Conservation (phyloP, 2,329 filamentous ascomycete genomes). For the Alternaria ethzedia region DNA sequence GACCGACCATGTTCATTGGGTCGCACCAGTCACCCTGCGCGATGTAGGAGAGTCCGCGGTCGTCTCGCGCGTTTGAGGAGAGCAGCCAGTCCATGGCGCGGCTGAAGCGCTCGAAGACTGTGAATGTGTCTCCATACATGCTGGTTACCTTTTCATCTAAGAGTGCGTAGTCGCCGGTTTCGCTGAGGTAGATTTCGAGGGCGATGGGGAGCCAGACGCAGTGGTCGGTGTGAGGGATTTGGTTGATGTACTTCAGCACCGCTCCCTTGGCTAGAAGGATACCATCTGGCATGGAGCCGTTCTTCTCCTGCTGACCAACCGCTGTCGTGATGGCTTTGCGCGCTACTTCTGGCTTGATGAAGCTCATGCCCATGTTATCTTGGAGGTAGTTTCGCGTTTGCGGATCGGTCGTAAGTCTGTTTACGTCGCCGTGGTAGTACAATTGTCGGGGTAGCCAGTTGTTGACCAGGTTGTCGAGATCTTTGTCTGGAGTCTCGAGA, state of each 20-base stretch:
- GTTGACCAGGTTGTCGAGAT: conserved; percentile 65
- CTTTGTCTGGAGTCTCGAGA: conserved; percentile 62
- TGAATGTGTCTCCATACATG: conserved; percentile 54
- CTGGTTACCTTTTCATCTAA: conserved; percentile 55
- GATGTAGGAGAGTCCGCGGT: conserved; percentile 63
- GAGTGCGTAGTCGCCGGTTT: conserved; percentile 61
- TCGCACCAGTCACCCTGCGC: conserved; percentile 67
- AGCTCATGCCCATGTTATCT: conserved; percentile 68
- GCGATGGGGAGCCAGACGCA: conserved; percentile 65
- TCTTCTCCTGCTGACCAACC: conserved; percentile 61
- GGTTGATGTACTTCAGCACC: conserved; percentile 67
- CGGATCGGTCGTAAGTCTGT: conserved; percentile 64
- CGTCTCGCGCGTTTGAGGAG: conserved; percentile 53
- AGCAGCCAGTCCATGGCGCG: conserved; percentile 66
- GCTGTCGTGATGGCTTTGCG: conserved; percentile 58
- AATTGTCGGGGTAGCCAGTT: conserved; percentile 65
- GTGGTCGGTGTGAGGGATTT: conserved; percentile 66
- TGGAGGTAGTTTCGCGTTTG: conserved; percentile 66
- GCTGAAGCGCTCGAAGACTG: conserved; percentile 62
- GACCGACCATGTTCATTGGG: conserved; percentile 68
- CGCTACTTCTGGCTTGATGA: conserved; percentile 59
- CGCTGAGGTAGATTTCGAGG: conserved; percentile 61
- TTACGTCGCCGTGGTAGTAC: conserved; percentile 66
- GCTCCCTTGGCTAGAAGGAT: conserved; percentile 62
- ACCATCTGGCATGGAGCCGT: conserved; percentile 65